phyloP scores from a whole-genome alignment of 345 rosid genomes.

The Camelina laxa region DNA sequence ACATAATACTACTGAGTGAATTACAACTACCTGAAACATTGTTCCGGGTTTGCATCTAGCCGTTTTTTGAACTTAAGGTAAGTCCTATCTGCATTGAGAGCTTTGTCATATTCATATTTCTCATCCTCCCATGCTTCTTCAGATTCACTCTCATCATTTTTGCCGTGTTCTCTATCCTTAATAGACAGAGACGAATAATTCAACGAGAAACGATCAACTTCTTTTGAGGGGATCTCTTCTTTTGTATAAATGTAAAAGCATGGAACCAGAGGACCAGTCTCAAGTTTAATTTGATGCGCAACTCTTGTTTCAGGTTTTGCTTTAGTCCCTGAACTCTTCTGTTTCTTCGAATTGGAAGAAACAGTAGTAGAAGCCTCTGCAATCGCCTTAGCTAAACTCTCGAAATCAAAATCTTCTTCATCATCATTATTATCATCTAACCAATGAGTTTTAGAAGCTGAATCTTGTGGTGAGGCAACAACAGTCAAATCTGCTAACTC shows the following conservation, averaged over 20 bases:
- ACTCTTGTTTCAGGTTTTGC: conserved; percentile 31
- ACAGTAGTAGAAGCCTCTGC: conserved; percentile 60
- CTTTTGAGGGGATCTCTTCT: conserved; percentile 52
- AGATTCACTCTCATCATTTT: conserved; percentile 51
- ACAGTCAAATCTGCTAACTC: conserved; percentile 10
- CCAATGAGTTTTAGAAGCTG: conserved; percentile 58
- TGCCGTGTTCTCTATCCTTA: conserved; percentile 50
- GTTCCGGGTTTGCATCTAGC: conserved; percentile 79
- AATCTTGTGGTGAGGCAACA: conserved; percentile 39
- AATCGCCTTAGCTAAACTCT: conserved; percentile 66
- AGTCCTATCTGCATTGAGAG: conserved; percentile 79
- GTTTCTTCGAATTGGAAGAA: conserved; percentile 58
- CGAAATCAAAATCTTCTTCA: conserved; percentile 71
- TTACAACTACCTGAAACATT: conserved; percentile 83
- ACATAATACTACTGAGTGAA: background rate
- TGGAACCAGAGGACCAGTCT: conserved; percentile 64
- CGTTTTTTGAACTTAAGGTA: conserved; percentile 88
- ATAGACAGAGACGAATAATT: conserved; percentile 55
- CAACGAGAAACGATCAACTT: conserved; percentile 48
- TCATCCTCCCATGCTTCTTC: conserved; percentile 80
- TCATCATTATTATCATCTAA: conserved; percentile 56
- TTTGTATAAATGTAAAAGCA: conserved; percentile 81
- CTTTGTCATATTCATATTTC: conserved; percentile 79
- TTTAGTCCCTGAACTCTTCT: conserved; percentile 37
- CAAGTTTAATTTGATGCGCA: conserved; percentile 33